These are phyloP conservation scores for Cryptococcus sp. DNA, from an alignment of 1,284 basidiomycete species.

Conservation along the genomic window DNA sequence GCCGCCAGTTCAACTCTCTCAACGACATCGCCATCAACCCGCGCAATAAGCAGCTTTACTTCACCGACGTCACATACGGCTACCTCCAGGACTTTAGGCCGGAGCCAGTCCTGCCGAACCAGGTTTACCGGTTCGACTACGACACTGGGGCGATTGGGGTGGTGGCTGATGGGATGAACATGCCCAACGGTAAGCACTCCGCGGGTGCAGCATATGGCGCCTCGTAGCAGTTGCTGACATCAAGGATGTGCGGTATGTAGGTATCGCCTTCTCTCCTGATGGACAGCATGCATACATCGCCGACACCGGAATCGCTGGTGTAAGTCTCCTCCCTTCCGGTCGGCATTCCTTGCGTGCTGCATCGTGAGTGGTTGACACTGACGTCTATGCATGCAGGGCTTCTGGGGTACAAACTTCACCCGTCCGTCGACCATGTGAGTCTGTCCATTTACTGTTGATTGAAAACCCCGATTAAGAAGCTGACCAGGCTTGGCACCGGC, in stretches of 20 bases:
- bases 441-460: no score
- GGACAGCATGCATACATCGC: slow-evolving; percentile 66
- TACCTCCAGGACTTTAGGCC: slow-evolving; percentile 65
- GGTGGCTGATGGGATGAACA: slow-evolving; percentile 63
- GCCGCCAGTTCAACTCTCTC: slow-evolving; percentile 74
- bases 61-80: slow-evolving; percentile 57
- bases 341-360: neutral
- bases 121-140: slow-evolving; percentile 70
- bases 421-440: slow-evolving; percentile 65
- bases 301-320: slow-evolving; percentile 34
- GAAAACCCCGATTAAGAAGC: neutral
- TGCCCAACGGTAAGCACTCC: slow-evolving; percentile 40
- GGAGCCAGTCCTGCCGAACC: slow-evolving; percentile 61
- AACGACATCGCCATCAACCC: slow-evolving; percentile 75
- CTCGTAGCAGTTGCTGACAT: neutral
- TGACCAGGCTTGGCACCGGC: neutral
- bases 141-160: slow-evolving; percentile 61
- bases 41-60: slow-evolving; percentile 35
- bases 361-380: slow-evolving; percentile 42
- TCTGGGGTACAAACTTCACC: slow-evolving; percentile 60
- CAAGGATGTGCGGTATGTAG: slow-evolving; percentile 44
- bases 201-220: no score
- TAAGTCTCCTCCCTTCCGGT: slow-evolving; percentile 1
- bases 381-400: slow-evolving; percentile 59
- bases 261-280: slow-evolving; percentile 65